Conservation (phyloP, 257 asterid genomes). For the Thymus quinquecostatus region DNA sequence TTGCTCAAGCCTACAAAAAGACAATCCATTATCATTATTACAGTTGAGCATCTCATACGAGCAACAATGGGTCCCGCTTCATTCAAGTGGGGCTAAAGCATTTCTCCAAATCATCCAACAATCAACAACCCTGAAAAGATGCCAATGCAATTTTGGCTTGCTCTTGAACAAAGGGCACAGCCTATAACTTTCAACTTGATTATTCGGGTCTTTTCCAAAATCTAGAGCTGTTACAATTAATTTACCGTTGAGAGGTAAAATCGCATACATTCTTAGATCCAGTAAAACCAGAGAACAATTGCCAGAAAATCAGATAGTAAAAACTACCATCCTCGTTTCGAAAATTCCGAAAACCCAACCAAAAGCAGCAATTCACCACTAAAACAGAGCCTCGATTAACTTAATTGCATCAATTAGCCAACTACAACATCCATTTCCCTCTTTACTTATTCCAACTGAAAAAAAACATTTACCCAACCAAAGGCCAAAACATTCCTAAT, state of each 20-base stretch:
- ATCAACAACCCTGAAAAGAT: not conserved
- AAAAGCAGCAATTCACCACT: constrained; percentile 14
- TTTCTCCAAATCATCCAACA: not conserved
- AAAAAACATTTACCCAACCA: constrained; percentile 6
- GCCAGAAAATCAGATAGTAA: constrained; percentile 1
- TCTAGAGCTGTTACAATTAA: constrained; percentile 22
- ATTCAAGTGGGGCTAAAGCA: not conserved
- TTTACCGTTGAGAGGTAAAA: constrained; percentile 9
- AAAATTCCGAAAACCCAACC: constrained; percentile 3
- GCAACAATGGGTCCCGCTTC: constrained; percentile 8
- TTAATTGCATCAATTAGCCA: constrained; percentile 15
- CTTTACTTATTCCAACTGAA: not conserved
- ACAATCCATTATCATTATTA: constrained; percentile 4
- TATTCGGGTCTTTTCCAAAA: not conserved
- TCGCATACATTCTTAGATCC: constrained; percentile 14
- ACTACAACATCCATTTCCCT: not conserved
- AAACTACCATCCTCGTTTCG: constrained; percentile 9
- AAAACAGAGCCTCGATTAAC: constrained; percentile 13
- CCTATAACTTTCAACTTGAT: constrained; percentile 16
- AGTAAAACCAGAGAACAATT: not conserved
- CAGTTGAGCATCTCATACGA: constrained; percentile 7
- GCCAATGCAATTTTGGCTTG: not conserved
- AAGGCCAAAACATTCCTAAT: constrained; percentile 26
- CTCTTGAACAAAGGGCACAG: constrained; percentile 14
- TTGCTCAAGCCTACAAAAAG: constrained; percentile 82